Evolutionary conservation across 495 filamentous ascomycete genomes (phyloP).

Genomic region (Aspergillus bridgeri): DNA sequence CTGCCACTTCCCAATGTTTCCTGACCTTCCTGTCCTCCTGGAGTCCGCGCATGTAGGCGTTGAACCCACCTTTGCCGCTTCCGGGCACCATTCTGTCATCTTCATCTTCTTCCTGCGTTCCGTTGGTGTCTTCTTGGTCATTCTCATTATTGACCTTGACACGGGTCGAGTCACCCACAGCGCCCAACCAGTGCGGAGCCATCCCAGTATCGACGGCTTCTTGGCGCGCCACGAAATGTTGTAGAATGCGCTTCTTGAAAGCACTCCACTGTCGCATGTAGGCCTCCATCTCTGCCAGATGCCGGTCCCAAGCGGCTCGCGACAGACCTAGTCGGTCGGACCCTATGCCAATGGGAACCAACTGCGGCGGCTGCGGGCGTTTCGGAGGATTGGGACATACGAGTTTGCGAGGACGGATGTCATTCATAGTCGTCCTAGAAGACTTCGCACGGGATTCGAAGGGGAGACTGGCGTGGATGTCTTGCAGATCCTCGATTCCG

Average conservation of each 20-base stretch:
- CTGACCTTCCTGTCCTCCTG: constrained; percentile 62
- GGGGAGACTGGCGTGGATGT: constrained; percentile 65
- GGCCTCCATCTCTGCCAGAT: constrained; percentile 56
- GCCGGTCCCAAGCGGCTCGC: constrained; percentile 52
- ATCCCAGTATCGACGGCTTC: constrained; percentile 47
- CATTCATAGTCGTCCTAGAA: constrained; percentile 22
- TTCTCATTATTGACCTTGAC: constrained; percentile 25
- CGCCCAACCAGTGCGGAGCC: constrained; percentile 53
- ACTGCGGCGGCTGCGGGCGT: constrained; percentile 40
- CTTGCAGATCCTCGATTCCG: constrained; percentile 59
- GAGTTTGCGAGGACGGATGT: constrained; percentile 39
- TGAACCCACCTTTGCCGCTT: constrained; percentile 42
- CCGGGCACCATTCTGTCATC: constrained; percentile 30
- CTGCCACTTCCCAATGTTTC: constrained; percentile 61
- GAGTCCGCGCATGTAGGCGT: constrained; percentile 57
- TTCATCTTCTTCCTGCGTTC: constrained; percentile 16
- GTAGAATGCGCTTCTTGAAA: constrained; percentile 62
- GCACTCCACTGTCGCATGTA: constrained; percentile 70
- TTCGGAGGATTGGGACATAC: constrained; percentile 61
- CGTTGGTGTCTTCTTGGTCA: constrained; percentile 17
- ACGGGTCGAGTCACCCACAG: constrained; percentile 46
- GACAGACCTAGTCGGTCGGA: constrained; percentile 30
- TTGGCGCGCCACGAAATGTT: constrained; percentile 65
- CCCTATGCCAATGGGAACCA: constrained; percentile 17
- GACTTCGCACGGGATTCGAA: constrained; percentile 61